Percentiles rank a stretch among this genome's conserved stretches.
phyloP scores from a whole-genome alignment of 1,284 basidiomycete species.

The Melanopsichium pennsylvanicum region DNA sequence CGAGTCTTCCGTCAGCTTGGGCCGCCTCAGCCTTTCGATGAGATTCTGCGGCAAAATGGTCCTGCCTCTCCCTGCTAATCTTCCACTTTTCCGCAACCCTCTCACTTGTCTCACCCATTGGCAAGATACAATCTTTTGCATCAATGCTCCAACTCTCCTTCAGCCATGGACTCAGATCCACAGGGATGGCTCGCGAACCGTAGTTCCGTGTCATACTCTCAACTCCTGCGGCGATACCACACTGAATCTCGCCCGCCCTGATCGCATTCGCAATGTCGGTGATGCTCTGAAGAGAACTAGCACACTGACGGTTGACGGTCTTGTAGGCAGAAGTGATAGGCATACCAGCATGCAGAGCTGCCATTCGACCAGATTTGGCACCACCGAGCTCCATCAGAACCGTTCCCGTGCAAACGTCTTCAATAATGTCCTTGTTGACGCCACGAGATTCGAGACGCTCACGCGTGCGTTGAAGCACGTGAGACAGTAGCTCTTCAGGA shows the following conservation, averaged over 20 bases:
- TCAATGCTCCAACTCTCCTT: conserved; percentile 56
- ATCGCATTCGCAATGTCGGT: conserved; percentile 66
- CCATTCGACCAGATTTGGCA: conserved; percentile 65
- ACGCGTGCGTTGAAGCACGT: conserved; percentile 61
- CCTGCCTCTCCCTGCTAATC: conserved; percentile 53
- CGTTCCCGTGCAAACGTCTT: conserved; percentile 66
- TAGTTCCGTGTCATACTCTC: conserved; percentile 65
- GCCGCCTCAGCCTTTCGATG: conserved; percentile 57
- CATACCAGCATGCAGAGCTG: conserved; percentile 65
- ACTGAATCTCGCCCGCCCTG: conserved; percentile 57
- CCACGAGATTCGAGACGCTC: conserved; percentile 62
- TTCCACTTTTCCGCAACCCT: conserved; percentile 56
- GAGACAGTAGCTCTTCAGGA: conserved; percentile 64
- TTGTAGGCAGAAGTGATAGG: conserved; percentile 39
- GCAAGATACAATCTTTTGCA: conserved; percentile 64
- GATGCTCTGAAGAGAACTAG: conserved; percentile 65
- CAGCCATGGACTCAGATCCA: conserved; percentile 60
- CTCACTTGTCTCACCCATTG: conserved; percentile 63
- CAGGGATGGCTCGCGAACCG: conserved; percentile 63
- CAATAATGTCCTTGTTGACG: conserved; percentile 62
- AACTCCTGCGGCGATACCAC: conserved; percentile 61
- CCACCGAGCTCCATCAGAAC: conserved; percentile 67
- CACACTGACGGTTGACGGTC: conserved; percentile 67
- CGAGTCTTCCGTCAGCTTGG: conserved; percentile 53
- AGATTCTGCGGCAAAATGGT: conserved; percentile 56